Base-by-base conservation (phyloP, 2,329 filamentous ascomycete species). In the Monosporascus cannonballus region DNA sequence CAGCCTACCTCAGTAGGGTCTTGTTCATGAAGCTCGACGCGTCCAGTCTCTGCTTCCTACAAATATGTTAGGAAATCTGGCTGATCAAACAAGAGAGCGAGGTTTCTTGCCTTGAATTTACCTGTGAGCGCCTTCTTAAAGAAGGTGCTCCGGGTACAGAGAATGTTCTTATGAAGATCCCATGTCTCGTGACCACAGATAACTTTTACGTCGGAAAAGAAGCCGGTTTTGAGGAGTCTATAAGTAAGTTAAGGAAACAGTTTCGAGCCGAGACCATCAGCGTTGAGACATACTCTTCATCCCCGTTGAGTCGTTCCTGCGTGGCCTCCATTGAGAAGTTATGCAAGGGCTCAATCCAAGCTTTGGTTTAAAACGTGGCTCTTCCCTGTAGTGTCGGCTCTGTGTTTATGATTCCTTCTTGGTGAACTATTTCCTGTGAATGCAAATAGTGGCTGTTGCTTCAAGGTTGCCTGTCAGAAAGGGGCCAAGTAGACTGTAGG, bases 141-240 rank as follows among this genome's bases (percentile, higher is more conserved):
- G 39, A 49, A 59, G 3, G 3, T 3, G 15, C 49, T 57, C 36
- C 56, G 48, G 3, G 47, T 11, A 9, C 25, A 24, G 3, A 59
- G 22, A 34, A 60, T 52, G 15, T 1, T 4, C 20, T 49, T 53
- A 37, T 60, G 54, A 5, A 56, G 45, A 2, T 42, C 36, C 56
- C 58, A 60, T 11, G 48, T 54, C 17, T 41, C 37, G 4, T 42
- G 24, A 1, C 27, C 47, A 6, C 50, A 58, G 9, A 45, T 44
- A 11, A 59, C 49, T n/a, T 44, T 49, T 2, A 51, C 51, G 11
- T 60, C 58, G 22, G 54, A 50, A 38, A 56, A 38, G 3, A 38
- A 38, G 6, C 51, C 56, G 5, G 22, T 22, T 6, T 46, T 6
- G 5, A 46, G 42, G 24, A 46, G 42, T 8, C 42, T 27, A 27